phyloP scores from a whole-genome alignment of 495 filamentous ascomycete species.

The Penicillium fimorum region DNA sequence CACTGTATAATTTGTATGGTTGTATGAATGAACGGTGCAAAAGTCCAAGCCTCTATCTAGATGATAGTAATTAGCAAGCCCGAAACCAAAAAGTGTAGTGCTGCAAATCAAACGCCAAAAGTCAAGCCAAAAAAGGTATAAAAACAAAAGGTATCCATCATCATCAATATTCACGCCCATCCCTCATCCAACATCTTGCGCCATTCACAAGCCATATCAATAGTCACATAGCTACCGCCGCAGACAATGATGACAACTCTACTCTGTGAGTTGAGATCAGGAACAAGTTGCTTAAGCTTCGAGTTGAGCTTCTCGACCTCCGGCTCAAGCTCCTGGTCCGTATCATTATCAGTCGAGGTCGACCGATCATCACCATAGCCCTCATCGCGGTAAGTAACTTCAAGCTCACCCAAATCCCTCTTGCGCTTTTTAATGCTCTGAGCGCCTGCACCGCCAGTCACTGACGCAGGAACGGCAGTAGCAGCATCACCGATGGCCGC shows the following conservation, averaged over 20 bases:
- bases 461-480: conserved; percentile 17
- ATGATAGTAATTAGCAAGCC: conserved; percentile 1
- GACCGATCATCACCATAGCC: conserved; percentile 44
- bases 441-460: conserved; percentile 16
- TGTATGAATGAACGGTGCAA: conserved; percentile 6
- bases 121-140: conserved; percentile 6
- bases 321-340: conserved; percentile 25
- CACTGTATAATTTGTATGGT: conserved; percentile 6
- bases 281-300: conserved; percentile 60
- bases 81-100: conserved; percentile 1
- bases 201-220: conserved; percentile 65
- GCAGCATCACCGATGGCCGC: conserved; percentile 45
- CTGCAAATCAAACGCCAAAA: conserved; percentile 7
- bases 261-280: conserved; percentile 53
- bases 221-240: conserved; percentile 74
- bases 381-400: conserved; percentile 30
- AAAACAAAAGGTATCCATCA: conserved; percentile 5
- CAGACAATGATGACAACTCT: conserved; percentile 86
- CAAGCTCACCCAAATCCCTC: conserved; percentile 17
- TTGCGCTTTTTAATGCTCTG: conserved; percentile 39
- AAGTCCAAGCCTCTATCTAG: conserved; percentile 14
- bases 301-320: conserved; percentile 31
- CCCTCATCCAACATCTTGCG: conserved; percentile 46
- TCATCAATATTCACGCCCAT: conserved; percentile 31
- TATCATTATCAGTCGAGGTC: conserved; percentile 36